Conservation (phyloP, 805 yeast genomes). For the Diddensiella caesifluorescens region DNA sequence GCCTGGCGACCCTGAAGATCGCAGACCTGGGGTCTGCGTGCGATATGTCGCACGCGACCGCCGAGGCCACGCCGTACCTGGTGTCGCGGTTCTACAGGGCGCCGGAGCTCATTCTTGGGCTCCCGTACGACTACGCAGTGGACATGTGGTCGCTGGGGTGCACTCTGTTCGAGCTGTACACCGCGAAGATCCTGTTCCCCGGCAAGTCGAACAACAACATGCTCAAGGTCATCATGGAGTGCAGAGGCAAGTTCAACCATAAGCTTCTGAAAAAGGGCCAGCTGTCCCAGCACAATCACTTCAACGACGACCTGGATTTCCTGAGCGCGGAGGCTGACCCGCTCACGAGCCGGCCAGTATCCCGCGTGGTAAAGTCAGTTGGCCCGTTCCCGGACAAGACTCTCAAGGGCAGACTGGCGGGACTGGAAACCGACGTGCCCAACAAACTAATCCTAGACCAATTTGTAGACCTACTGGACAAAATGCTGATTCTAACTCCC, state of each 20-base stretch:
- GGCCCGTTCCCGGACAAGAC: constrained; percentile 14
- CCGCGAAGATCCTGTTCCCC: constrained; percentile 84
- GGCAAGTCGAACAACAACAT: constrained; percentile 82
- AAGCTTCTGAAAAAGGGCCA: constrained; percentile 28
- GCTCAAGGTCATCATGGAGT: constrained; percentile 31
- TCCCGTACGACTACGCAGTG: constrained; percentile 54
- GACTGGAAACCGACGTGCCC: constrained; percentile 12
- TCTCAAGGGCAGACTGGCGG: constrained; percentile 11
- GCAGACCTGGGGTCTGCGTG: constrained; percentile 89
- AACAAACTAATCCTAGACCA: constrained; percentile 12
- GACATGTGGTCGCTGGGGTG: constrained; percentile 97
- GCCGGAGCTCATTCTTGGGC: constrained; percentile 69
- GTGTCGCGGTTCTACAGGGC: constrained; percentile 69
- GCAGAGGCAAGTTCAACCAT: constrained; percentile 29
- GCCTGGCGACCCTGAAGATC: constrained; percentile 66
- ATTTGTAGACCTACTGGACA: constrained; percentile 30
- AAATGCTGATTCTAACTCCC: constrained; percentile 44
- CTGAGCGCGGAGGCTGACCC: constrained; percentile 21
- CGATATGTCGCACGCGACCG: constrained; percentile 20
- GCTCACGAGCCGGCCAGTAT: constrained; percentile 22
- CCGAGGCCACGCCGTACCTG: constrained; percentile 30
- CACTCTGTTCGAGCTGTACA: constrained; percentile 86
- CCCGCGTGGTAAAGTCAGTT: constrained; percentile 16
- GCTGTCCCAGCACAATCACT: constrained; percentile 25
- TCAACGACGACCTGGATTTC: constrained; percentile 27